Conservation (phyloP, 768 basidiomycete genomes). For the Boletus subparvulus region DNA sequence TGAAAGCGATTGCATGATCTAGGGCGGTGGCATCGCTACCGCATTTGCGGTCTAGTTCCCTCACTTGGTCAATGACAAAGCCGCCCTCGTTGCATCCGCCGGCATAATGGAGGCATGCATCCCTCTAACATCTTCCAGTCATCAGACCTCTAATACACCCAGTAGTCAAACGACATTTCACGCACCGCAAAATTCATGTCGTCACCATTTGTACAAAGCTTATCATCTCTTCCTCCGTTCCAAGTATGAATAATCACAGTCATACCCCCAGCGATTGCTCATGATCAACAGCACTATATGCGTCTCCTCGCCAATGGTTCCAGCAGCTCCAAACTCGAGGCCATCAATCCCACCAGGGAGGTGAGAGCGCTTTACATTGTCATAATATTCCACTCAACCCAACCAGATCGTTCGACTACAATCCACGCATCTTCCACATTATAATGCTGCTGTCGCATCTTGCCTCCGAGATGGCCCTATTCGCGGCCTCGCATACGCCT, state of each 20-base stretch:
- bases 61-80: slow-evolving; percentile 60
- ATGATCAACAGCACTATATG: slow-evolving; percentile 44
- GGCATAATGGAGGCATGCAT: slow-evolving; percentile 60
- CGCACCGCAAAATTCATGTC: slow-evolving; percentile 78
- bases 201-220: slow-evolving; percentile 65
- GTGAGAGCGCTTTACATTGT: slow-evolving; percentile 23
- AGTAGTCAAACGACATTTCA: slow-evolving; percentile 62
- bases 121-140: background rate
- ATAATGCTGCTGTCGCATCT: slow-evolving; percentile 74
- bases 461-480: slow-evolving; percentile 72
- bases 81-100: slow-evolving; percentile 66
- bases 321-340: slow-evolving; percentile 14
- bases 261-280: background rate
- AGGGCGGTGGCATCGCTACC: slow-evolving; percentile 76
- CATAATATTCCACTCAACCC: background rate
- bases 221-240: slow-evolving; percentile 61
- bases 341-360: slow-evolving; percentile 42
- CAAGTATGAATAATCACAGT: slow-evolving; percentile 42
- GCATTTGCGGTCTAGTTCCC: slow-evolving; percentile 74
- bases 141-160: background rate
- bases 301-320: slow-evolving; percentile 47
- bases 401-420: slow-evolving; percentile 70
- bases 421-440: slow-evolving; percentile 72
- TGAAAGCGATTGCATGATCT: slow-evolving; percentile 8
- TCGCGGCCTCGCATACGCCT: slow-evolving; percentile 56